These are phyloP conservation scores for Plasmodium gallinaceum DNA, from an alignment of 169 alveolate species.

Conservation along the genomic window DNA sequence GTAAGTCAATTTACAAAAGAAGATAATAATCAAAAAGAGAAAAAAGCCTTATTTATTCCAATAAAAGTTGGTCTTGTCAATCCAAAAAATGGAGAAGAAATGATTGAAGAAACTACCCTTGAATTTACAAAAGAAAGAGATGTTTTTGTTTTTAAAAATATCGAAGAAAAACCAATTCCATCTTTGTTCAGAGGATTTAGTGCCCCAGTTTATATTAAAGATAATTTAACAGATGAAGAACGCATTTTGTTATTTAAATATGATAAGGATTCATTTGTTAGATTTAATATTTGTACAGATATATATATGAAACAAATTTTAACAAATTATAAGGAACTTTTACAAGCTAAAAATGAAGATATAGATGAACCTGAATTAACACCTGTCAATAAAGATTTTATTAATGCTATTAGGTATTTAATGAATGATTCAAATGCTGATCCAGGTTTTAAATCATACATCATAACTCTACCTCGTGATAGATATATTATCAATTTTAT, in stretches of 20 bases:
- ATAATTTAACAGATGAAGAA: conserved; percentile 88
- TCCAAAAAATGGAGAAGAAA: conserved; percentile 82
- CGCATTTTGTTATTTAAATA: conserved; percentile 88
- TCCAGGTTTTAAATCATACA: conserved; percentile 68
- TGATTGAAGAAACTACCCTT: conserved; percentile 70
- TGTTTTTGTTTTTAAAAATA: conserved; percentile 83
- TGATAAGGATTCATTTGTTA: conserved; percentile 91
- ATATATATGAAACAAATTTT: conserved; percentile 77
- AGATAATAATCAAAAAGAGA: conserved; percentile 90
- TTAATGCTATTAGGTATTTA: conserved; percentile 51
- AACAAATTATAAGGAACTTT: conserved; percentile 51
- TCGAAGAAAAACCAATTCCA: conserved; percentile 88
- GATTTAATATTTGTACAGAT: conserved; percentile 80
- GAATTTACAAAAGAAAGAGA: conserved; percentile 87
- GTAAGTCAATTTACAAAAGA: conserved; percentile 90
- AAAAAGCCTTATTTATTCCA: conserved; percentile 92
- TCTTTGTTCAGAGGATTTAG: conserved; percentile 92
- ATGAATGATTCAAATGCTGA: conserved; percentile 63
- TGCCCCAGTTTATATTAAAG: conserved; percentile 92
- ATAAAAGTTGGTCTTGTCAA: conserved; percentile 89
- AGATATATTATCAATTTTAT: conserved; percentile 36
- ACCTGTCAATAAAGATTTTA: conserved; percentile 56
- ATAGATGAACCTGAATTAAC: conserved; percentile 16
- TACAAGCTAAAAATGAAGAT: conserved; percentile 18
- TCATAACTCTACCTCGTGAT: conserved; percentile 50